Evolutionary conservation across 2,329 filamentous ascomycete genomes (phyloP).

Genomic region (Berkeleyomyces rouxiae): DNA sequence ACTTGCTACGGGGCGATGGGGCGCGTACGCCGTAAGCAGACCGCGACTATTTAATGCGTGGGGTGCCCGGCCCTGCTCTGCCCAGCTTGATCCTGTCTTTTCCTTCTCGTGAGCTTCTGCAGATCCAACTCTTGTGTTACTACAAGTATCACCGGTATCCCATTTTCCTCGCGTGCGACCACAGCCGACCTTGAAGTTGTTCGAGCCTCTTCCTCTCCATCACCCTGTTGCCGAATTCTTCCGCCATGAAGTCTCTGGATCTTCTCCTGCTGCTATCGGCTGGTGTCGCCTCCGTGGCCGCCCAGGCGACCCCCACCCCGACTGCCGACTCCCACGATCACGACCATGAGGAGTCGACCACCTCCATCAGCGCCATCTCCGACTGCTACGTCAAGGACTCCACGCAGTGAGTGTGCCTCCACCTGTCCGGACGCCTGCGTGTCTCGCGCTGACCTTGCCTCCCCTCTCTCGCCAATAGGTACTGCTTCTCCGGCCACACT

Average conservation of each 20-base stretch:
- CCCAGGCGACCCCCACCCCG: neutral
- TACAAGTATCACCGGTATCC: neutral
- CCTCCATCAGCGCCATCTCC: constrained; percentile 2
- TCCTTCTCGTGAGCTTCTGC: neutral
- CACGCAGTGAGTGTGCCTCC: constrained; percentile 4
- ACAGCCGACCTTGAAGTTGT: neutral
- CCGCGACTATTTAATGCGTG: neutral
- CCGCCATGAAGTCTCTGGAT: neutral
- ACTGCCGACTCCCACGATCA: neutral
- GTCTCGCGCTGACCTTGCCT: neutral
- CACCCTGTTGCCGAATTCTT: neutral
- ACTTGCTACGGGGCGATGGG: neutral
- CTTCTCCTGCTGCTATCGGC: neutral
- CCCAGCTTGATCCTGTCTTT: neutral
- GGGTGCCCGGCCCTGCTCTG: neutral
- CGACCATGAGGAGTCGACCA: neutral
- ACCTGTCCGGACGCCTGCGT: neutral
- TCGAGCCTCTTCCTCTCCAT: neutral
- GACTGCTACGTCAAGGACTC: constrained; percentile 8
- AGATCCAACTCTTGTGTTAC: neutral
- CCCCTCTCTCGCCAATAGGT: constrained; percentile 19
- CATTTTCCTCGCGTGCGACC: neutral
- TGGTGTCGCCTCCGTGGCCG: neutral
- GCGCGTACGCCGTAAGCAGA: neutral
- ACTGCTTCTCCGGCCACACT: constrained; percentile 27